phyloP scores from a whole-genome alignment of 345 rosid species.

The Linum tenue region DNA sequence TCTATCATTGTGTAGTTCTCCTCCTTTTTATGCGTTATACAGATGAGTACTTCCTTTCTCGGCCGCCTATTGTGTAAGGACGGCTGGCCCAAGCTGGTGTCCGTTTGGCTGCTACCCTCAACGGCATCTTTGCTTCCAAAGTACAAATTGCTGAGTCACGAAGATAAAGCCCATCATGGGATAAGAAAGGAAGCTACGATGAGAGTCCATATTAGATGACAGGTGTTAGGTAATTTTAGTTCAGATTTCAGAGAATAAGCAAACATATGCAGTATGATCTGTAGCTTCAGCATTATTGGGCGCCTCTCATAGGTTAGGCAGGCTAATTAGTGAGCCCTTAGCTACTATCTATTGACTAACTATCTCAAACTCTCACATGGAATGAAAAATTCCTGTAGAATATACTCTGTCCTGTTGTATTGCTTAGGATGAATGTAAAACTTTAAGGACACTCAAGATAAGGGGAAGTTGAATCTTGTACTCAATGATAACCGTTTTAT shows the following conservation, averaged over 20 bases:
- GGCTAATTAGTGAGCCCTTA: not conserved
- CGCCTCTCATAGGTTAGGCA: not conserved
- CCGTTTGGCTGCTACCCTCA: slow-evolving; percentile 72
- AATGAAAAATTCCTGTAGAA: slow-evolving; percentile 18
- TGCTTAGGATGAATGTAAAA: slow-evolving; percentile 16
- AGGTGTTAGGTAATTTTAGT: not conserved
- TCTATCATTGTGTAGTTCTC: not conserved
- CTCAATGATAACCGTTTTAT: slow-evolving; percentile 32
- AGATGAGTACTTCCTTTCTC: slow-evolving; percentile 76
- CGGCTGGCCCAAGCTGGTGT: slow-evolving; percentile 85
- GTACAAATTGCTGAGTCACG: slow-evolving; percentile 30
- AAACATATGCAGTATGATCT: not conserved
- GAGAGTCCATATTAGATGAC: not conserved
- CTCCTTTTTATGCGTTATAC: slow-evolving; percentile 8
- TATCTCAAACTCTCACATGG: slow-evolving; percentile 13
- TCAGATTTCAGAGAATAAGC: too few relatives aligned
- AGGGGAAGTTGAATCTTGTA: slow-evolving; percentile 40
- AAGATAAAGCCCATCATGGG: slow-evolving; percentile 8
- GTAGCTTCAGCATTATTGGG: not conserved
- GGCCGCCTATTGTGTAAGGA: slow-evolving; percentile 67
- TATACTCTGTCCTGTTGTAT: slow-evolving; percentile 14
- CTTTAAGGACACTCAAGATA: slow-evolving; percentile 15
- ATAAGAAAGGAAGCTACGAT: not conserved
- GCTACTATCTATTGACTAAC: slow-evolving; percentile 7
- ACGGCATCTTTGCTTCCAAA: slow-evolving; percentile 50